Evolutionary conservation across 345 rosid species (phyloP).

Genomic region (Syzygium aromaticum): DNA sequence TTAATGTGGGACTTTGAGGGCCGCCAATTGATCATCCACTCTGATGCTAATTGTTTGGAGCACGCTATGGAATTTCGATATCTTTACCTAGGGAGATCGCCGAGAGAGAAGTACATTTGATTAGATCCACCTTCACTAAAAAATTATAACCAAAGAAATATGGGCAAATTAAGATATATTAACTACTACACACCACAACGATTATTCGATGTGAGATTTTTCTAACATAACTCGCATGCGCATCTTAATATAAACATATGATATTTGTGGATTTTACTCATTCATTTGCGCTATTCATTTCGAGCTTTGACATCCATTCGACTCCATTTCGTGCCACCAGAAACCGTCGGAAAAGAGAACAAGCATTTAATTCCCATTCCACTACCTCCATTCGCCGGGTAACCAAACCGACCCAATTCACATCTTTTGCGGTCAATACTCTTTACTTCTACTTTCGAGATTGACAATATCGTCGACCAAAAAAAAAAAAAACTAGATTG

Average conservation of each 20-base stretch:
- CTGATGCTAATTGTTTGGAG: background rate
- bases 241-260: background rate
- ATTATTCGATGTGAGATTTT: background rate
- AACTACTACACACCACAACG: too few species aligned
- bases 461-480: background rate
- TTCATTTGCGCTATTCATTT: background rate
- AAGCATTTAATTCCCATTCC: background rate
- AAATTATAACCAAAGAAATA: background rate
- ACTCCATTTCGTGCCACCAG: background rate
- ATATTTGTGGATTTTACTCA: background rate
- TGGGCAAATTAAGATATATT: too few species aligned
- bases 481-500: background rate
- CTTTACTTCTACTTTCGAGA: background rate
- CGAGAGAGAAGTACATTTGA: background rate
- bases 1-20: background rate
- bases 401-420: background rate
- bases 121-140: background rate
- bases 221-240: background rate
- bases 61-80: fast-evolving
- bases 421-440: background rate
- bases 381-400: background rate
- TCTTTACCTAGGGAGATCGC: background rate
- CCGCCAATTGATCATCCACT: background rate
- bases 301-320: background rate
- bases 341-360: background rate